Percentiles rank a stretch among this genome's conserved stretches.
Evolutionary conservation across 495 filamentous ascomycete genomes (phyloP).

Genomic region (Hypoxylon trugodes): DNA sequence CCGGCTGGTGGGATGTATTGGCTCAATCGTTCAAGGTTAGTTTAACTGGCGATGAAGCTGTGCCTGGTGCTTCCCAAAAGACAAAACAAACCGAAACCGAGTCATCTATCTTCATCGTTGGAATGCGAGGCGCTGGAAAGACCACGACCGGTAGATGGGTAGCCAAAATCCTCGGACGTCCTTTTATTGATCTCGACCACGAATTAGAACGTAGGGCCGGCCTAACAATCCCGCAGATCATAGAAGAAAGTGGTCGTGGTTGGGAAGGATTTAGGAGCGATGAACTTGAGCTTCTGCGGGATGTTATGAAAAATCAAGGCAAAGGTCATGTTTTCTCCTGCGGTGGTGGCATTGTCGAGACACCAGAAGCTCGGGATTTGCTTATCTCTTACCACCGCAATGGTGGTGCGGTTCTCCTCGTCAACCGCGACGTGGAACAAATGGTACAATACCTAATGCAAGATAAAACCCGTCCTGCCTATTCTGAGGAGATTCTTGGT

Average conservation of each 20-base stretch:
- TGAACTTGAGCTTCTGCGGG: constrained; percentile 78
- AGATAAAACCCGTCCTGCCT: constrained; percentile 92
- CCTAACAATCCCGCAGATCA: constrained; percentile 84
- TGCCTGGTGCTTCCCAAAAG: constrained; percentile 43
- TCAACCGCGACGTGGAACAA: constrained; percentile 86
- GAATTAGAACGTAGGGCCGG: constrained; percentile 78
- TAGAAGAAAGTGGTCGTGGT: constrained; percentile 68
- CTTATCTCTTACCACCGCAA: constrained; percentile 76
- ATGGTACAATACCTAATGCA: constrained; percentile 89
- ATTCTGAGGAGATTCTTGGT: constrained; percentile 90
- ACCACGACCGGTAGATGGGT: constrained; percentile 91
- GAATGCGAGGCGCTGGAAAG: constrained; percentile 98
- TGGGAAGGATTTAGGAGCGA: constrained; percentile 90
- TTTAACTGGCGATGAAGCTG: constrained; percentile 74
- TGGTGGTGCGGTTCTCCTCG: constrained; percentile 88
- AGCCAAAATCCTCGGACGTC: constrained; percentile 73
- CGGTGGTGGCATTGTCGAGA: constrained; percentile 93
- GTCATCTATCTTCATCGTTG: constrained; percentile 89
- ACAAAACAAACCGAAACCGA: constrained; percentile 49
- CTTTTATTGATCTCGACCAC: constrained; percentile 86
- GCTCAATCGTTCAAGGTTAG: constrained; percentile 76
- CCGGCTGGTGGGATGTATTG: constrained; percentile 95
- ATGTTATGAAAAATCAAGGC: constrained; percentile 75
- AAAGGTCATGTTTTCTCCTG: constrained; percentile 87
- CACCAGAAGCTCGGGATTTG: constrained; percentile 78